A percentile compares a stretch with the other conserved stretches of the same genome.
phyloP scores from a whole-genome alignment of 495 filamentous ascomycete species.

The Symbiotaphrina buchneri region DNA sequence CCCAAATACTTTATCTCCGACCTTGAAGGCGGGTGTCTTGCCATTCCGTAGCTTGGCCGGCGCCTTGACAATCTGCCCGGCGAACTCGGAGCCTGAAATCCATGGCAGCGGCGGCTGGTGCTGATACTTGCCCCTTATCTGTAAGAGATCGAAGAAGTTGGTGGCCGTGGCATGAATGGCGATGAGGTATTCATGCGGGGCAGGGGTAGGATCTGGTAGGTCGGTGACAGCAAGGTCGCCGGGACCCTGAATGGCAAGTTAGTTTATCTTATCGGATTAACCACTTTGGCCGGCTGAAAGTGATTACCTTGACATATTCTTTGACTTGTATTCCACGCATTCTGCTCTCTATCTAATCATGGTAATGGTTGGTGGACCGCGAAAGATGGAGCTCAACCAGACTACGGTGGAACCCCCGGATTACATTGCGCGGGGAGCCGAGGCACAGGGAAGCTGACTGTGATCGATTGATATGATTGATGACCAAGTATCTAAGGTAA shows the following conservation, averaged over 20 bases:
- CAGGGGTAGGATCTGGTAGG: slow-evolving; percentile 49
- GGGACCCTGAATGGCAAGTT: slow-evolving; percentile 31
- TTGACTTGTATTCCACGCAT: slow-evolving; percentile 77
- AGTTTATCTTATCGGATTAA: slow-evolving; percentile 2
- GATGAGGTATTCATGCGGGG: slow-evolving; percentile 60
- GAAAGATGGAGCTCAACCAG: too few species aligned
- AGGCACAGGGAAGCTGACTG: too few species aligned
- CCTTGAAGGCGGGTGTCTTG: slow-evolving; percentile 30
- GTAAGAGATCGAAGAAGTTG: slow-evolving; percentile 91
- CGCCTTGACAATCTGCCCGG: slow-evolving; percentile 46
- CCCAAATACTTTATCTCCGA: slow-evolving; percentile 72
- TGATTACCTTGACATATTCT: slow-evolving; percentile 56
- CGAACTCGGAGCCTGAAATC: slow-evolving; percentile 73
- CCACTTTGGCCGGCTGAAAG: neutral
- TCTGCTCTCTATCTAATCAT: slow-evolving; percentile 5
- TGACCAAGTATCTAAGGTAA: too few species aligned
- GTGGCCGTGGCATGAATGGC: slow-evolving; percentile 70
- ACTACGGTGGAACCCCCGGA: too few species aligned
- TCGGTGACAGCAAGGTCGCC: slow-evolving; percentile 50
- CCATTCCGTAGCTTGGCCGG: slow-evolving; percentile 20
- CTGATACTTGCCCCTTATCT: slow-evolving; percentile 64
- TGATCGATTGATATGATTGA: too few species aligned
- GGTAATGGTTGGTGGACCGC: too few species aligned
- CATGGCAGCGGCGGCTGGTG: slow-evolving; percentile 57
- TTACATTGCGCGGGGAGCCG: too few species aligned